These are phyloP conservation scores for Claviceps africana DNA, from an alignment of 2,329 filamentous ascomycete genomes.

Conservation along the genomic window DNA sequence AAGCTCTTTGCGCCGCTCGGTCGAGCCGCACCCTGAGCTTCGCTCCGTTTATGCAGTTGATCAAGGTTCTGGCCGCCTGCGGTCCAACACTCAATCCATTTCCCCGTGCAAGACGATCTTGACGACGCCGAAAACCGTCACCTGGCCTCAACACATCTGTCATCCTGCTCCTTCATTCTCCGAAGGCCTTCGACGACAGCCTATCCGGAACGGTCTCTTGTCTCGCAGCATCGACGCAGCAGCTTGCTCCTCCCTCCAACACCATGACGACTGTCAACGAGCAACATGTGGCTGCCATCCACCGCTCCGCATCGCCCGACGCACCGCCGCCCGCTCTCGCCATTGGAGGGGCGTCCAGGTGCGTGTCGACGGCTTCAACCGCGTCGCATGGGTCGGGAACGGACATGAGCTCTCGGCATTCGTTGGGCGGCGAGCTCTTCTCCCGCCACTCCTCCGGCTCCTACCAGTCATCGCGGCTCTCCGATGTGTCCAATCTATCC, in stretches of 20 bases:
- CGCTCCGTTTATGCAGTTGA: conserved; percentile 3
- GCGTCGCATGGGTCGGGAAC: conserved; percentile 42
- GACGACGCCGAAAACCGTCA: not conserved
- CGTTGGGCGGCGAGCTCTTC: conserved; percentile 37
- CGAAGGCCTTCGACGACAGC: not conserved
- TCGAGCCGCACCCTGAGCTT: conserved; percentile 5
- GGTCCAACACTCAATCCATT: conserved; percentile 1
- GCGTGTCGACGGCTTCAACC: conserved; percentile 48
- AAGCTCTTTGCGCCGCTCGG: conserved; percentile 4
- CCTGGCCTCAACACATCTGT: not conserved
- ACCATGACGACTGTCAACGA: conserved; percentile 22
- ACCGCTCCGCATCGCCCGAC: conserved; percentile 38
- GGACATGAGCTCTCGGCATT: conserved; percentile 36
- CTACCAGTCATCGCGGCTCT: conserved; percentile 31
- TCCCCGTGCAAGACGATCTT: not conserved
- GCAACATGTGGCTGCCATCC: conserved; percentile 10
- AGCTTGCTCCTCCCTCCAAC: not conserved
- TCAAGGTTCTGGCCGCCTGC: conserved; percentile 1
- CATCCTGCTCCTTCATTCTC: not conserved
- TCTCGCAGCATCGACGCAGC: not conserved
- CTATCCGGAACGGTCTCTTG: not conserved
- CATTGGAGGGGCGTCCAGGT: conserved; percentile 47
- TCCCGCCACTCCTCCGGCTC: conserved; percentile 51
- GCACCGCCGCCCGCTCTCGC: conserved; percentile 45
- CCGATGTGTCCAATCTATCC: conserved; percentile 25